phyloP scores from a whole-genome alignment of 805 yeast genomes.

The Pichia paraexigua region DNA sequence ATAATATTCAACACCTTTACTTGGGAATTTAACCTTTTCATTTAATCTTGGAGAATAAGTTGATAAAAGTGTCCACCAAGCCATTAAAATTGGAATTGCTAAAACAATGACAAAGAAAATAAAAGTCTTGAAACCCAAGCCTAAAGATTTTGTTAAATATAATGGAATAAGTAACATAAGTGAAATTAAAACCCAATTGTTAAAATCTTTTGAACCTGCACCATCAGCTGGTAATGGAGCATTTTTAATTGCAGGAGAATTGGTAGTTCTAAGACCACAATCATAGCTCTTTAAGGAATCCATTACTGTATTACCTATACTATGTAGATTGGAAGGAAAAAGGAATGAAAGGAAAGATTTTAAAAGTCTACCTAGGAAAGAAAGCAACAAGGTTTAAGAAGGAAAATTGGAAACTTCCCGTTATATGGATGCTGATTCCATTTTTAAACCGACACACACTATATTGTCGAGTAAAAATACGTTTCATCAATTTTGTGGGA shows the following conservation, averaged over 20 bases:
- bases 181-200: slow-evolving; percentile 46
- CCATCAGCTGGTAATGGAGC: slow-evolving; percentile 91
- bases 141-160: slow-evolving; percentile 54
- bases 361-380: too few species aligned
- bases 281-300: slow-evolving; percentile 6
- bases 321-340: background rate
- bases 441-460: too few species aligned
- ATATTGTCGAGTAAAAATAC: background rate
- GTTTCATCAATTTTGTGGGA: background rate
- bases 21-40: slow-evolving; percentile 68
- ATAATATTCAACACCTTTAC: slow-evolving; percentile 69
- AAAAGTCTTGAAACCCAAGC: slow-evolving; percentile 65
- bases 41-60: slow-evolving; percentile 75
- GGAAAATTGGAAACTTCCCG: too few species aligned
- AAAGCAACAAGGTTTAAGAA: too few species aligned
- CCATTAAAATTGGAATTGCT: slow-evolving; percentile 66
- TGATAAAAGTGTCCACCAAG: slow-evolving; percentile 75
- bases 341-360: background rate
- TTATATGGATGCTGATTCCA: too few species aligned
- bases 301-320: background rate
- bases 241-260: slow-evolving; percentile 66
- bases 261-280: slow-evolving; percentile 8
- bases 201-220: slow-evolving; percentile 72
- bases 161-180: slow-evolving; percentile 52
- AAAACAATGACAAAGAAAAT: slow-evolving; percentile 47